Evolutionary conservation across 768 basidiomycete genomes (phyloP).

Genomic region (Phlebiopsis flavidoalba): DNA sequence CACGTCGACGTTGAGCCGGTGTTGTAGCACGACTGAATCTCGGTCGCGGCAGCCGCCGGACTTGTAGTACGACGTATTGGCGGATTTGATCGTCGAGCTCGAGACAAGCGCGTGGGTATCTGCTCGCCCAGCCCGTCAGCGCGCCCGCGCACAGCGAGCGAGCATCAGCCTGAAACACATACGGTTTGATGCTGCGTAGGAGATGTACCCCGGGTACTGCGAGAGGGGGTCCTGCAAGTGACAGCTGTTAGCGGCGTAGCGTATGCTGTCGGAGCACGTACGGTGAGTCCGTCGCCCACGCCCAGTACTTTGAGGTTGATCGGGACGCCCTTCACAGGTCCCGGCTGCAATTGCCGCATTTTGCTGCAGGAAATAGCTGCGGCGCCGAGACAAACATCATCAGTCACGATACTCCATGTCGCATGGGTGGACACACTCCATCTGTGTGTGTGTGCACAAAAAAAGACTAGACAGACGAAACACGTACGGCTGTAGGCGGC

Average conservation of each 20-base stretch:
- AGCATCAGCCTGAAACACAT: background rate
- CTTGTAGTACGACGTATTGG: slow-evolving; percentile 38
- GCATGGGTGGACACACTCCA: background rate
- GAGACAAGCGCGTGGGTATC: slow-evolving; percentile 52
- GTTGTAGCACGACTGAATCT: slow-evolving; percentile 50
- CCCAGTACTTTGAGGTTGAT: slow-evolving; percentile 62
- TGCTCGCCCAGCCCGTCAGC: background rate
- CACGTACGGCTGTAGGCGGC: slow-evolving; percentile 27
- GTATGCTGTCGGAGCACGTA: slow-evolving; percentile 21
- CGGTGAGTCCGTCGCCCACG: slow-evolving; percentile 58
- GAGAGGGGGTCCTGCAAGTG: slow-evolving; percentile 29
- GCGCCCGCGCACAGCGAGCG: background rate
- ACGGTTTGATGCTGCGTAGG: slow-evolving; percentile 49
- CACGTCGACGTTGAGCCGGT: slow-evolving; percentile 43
- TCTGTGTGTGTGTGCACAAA: background rate
- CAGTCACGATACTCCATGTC: too few species aligned
- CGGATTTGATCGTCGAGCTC: slow-evolving; percentile 32
- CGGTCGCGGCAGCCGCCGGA: slow-evolving; percentile 45
- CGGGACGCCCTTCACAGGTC: slow-evolving; percentile 35
- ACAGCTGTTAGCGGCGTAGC: background rate
- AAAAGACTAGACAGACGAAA: too few species aligned
- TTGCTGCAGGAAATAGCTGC: slow-evolving; percentile 48
- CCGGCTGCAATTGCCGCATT: slow-evolving; percentile 51
- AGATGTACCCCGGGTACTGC: slow-evolving; percentile 56
- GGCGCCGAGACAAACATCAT: background rate